Evolutionary conservation across 805 yeast species (phyloP).

Genomic region (Saccharomycopsis selenospora): DNA sequence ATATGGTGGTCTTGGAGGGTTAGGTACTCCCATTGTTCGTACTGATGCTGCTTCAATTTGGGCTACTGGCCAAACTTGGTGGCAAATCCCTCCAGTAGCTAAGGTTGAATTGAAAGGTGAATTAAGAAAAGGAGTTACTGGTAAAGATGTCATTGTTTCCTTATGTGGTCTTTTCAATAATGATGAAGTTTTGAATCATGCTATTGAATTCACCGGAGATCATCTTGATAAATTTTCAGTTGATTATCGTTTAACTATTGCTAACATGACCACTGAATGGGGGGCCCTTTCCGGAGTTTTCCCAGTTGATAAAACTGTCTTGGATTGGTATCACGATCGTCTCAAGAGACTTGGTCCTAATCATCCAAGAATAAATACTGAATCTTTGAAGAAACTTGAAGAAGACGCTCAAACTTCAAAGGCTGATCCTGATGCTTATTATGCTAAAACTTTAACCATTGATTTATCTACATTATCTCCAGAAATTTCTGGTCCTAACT

Average conservation of each 20-base stretch:
- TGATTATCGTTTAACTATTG: constrained; percentile 85
- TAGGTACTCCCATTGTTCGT: constrained; percentile 97
- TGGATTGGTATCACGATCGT: constrained; percentile 70
- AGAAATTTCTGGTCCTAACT: constrained; percentile 92
- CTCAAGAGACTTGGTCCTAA: constrained; percentile 35
- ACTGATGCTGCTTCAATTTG: constrained; percentile 99
- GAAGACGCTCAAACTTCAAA: constrained; percentile 32
- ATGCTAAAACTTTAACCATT: constrained; percentile 80
- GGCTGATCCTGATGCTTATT: constrained; percentile 73
- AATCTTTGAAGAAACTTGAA: constrained; percentile 48
- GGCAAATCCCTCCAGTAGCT: constrained; percentile 99
- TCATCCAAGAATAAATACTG: constrained; percentile 75
- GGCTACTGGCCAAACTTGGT: constrained; percentile 99
- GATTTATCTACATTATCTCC: constrained; percentile 81
- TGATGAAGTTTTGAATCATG: constrained; percentile 89
- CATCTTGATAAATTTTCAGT: constrained; percentile 62
- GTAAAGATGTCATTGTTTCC: constrained; percentile 95
- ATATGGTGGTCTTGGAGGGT: constrained; percentile 92
- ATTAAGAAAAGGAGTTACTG: constrained; percentile 82
- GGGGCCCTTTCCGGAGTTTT: constrained; percentile 95
- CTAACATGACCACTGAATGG: constrained; percentile 98
- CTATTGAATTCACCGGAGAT: constrained; percentile 88
- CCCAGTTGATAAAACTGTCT: constrained; percentile 82
- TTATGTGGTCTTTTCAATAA: constrained; percentile 89
- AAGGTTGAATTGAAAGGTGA: constrained; percentile 78